Conservation (phyloP, 768 basidiomycete genomes). For the Trametes sanguinea region DNA sequence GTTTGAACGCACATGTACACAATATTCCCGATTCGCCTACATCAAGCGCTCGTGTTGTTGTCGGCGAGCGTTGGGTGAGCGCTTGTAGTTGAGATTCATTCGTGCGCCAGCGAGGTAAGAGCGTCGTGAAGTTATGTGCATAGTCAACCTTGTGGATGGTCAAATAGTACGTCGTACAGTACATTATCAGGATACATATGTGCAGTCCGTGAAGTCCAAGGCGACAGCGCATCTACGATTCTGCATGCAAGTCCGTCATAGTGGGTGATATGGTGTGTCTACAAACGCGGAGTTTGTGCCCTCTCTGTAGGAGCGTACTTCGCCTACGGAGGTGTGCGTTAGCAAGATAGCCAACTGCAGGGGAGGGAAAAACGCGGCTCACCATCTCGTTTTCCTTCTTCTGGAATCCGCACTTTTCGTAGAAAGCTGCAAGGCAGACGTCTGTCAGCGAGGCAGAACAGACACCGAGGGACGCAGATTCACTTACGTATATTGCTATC, state of each 20-base stretch:
- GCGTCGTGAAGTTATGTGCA: conserved; percentile 4
- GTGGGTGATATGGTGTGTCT: conserved; percentile 12
- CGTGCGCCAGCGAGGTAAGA: no score
- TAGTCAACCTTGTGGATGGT: neutral
- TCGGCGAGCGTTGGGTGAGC: no score
- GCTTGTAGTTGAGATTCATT: no score
- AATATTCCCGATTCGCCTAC: no score
- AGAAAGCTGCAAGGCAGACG: conserved; percentile 68
- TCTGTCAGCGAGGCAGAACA: neutral
- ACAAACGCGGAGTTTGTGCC: conserved; percentile 41
- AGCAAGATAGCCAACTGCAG: neutral
- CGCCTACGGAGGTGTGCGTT: conserved; percentile 39
- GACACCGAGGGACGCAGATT: neutral
- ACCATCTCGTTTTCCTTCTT: conserved; percentile 97
- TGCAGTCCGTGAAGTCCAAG: conserved; percentile 17
- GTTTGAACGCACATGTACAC: neutral
- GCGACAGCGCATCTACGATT: conserved; percentile 8
- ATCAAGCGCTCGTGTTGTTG: no score
- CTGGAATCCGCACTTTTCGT: conserved; percentile 91
- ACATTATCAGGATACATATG: conserved; percentile 21
- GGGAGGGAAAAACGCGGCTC: conserved; percentile 23
- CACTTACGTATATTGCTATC: conserved; percentile 87
- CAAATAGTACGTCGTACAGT: conserved; percentile 8
- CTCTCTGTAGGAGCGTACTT: conserved; percentile 55
- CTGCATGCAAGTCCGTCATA: conserved; percentile 2